Percentiles rank a stretch among this genome's conserved stretches.
These are phyloP conservation scores for Geotrichum bryndzae DNA, from an alignment of 1,139 yeast genomes.

Conservation along the genomic window DNA sequence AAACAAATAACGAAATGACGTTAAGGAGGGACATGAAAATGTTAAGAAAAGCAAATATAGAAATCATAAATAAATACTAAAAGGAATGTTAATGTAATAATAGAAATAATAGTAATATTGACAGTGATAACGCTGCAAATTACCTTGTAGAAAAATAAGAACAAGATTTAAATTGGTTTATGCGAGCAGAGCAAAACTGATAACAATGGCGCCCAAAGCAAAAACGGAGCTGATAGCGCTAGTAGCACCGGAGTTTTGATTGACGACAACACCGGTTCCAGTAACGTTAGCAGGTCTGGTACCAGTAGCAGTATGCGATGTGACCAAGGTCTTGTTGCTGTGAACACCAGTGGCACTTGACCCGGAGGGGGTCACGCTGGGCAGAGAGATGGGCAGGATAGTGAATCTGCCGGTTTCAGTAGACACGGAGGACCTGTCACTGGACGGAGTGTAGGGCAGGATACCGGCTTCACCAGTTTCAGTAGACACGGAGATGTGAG, in stretches of 20 bases:
- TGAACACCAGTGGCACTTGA: not conserved
- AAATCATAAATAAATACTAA: not conserved
- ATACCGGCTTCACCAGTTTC: too few species aligned
- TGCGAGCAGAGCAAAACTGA: not conserved
- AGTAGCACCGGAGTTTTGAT: not conserved
- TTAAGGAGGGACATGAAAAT: constrained; percentile 5
- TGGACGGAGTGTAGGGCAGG: too few species aligned
- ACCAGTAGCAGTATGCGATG: not conserved
- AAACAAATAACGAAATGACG: not conserved
- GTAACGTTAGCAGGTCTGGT: not conserved
- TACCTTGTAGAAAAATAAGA: not conserved
- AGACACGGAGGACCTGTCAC: too few species aligned
- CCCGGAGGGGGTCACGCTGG: not conserved
- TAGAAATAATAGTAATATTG: not conserved
- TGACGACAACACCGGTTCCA: not conserved
- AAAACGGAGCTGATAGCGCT: not conserved
- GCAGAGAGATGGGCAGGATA: not conserved
- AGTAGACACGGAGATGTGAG: too few species aligned
- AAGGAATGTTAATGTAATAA: not conserved
- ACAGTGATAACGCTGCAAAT: not conserved
- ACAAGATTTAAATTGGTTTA: not conserved
- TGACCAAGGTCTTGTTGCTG: not conserved
- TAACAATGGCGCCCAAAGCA: constrained; percentile 1
- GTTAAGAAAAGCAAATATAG: not conserved
- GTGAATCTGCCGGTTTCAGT: too few species aligned